phyloP scores from a whole-genome alignment of 352 stramenopile genomes.

The Phytophthora vignae region DNA sequence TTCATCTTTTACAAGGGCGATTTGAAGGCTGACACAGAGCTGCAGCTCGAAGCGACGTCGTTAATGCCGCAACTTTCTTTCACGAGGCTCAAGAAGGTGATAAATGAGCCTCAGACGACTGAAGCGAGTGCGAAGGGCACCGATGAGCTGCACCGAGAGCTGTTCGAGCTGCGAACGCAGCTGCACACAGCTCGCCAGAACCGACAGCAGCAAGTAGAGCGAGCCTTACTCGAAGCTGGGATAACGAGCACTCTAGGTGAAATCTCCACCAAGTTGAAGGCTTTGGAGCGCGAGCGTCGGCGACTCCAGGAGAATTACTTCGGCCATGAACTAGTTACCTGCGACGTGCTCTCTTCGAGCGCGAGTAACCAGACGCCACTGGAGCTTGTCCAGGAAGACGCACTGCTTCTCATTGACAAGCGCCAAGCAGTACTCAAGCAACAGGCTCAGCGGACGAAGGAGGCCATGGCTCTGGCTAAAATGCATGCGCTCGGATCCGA shows the following conservation, averaged over 20 bases:
- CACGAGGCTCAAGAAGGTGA: not conserved
- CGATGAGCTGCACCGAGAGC: slow-evolving; percentile 32
- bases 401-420: slow-evolving; percentile 40
- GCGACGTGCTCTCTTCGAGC: slow-evolving; percentile 10
- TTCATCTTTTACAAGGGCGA: slow-evolving; percentile 53
- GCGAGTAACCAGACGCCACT: slow-evolving; percentile 1
- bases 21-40: not conserved
- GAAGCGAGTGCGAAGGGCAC: not conserved
- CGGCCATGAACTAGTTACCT: slow-evolving; percentile 46
- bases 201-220: slow-evolving; percentile 22
- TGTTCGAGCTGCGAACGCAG: slow-evolving; percentile 42
- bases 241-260: slow-evolving; percentile 29
- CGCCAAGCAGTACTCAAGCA: slow-evolving; percentile 32
- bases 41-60: slow-evolving; percentile 3
- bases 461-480: slow-evolving; percentile 44
- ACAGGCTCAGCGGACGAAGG: slow-evolving; percentile 40
- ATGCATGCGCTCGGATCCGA: slow-evolving; percentile 9
- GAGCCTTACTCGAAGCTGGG: slow-evolving; percentile 31
- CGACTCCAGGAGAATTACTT: slow-evolving; percentile 42
- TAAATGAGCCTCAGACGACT: not conserved
- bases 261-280: slow-evolving; percentile 35
- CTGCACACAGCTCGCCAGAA: slow-evolving; percentile 43
- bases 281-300: slow-evolving; percentile 42
- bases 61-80: slow-evolving; percentile 23
- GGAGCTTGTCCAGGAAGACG: slow-evolving; percentile 55